Base-by-base conservation (phyloP, 306 rosid species). In the Begonia fuchsioides region DNA sequence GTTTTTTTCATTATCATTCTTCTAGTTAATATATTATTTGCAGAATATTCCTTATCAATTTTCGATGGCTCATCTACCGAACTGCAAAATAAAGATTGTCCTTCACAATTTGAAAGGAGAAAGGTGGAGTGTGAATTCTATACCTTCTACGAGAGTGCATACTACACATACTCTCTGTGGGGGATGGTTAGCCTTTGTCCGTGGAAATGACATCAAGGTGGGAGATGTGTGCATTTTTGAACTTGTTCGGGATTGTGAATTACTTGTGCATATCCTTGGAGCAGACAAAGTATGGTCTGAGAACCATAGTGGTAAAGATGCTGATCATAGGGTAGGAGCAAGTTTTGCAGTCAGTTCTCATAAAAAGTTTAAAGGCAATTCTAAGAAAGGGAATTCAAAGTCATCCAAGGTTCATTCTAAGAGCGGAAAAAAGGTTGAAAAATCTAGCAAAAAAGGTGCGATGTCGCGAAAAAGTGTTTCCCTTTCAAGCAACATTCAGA, bases 161-260 rank as follows among this genome's bases (percentile, higher is more conserved):
- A 83, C 94, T 17, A 76, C 87, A 64, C 96, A 87, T 63, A 87
- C 87, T 17, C 81, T 87, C n/a, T 87, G 96, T 55, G 96, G 96
- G 49, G 96, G 96, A 61, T 87, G 94, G 96, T 71, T 83, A 82
- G 93, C 93, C 38, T 87, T 87, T 76, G 93, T 87, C 49, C 94
- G 96, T 44, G 73, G 68, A 49, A 87, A 87, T 66, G 79, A 68
- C 70, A 58, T 87, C 59, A 74, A 69, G 56, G 54, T 83, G 51
- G 96, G 96, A 54, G 96, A 87, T 67, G 59, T 83, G 49, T 87
- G 96, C 68, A 63, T 78, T 63, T 87, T 87, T 66, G 96, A 87
- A 72, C 88, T 87, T 47, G 67, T 83, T 11, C 76, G 60, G 10
- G 83, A 83, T 64, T 76, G 85, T 78, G 96, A 83, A 68, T 80